Percentiles rank a stretch among this genome's conserved stretches.
phyloP scores from a whole-genome alignment of 805 yeast genomes.

The Cyberlindnera euphorbiae region DNA sequence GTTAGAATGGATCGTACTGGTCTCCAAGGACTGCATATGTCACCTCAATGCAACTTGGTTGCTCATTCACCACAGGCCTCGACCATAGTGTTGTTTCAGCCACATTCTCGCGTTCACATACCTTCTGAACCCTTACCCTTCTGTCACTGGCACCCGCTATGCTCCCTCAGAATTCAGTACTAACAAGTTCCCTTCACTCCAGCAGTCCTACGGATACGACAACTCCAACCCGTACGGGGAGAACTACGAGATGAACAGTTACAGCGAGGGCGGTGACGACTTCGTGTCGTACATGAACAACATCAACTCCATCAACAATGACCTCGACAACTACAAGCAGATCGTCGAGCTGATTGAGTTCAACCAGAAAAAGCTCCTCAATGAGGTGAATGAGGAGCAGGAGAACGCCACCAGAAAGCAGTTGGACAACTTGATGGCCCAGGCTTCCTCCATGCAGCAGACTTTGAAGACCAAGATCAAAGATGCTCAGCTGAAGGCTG shows the following conservation, averaged over 20 bases:
- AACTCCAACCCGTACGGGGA: slow-evolving; percentile 25
- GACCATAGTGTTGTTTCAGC: slow-evolving; percentile 5
- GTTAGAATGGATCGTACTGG: no score
- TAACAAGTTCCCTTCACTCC: slow-evolving; percentile 2
- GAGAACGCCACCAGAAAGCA: slow-evolving; percentile 67
- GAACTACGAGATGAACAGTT: slow-evolving; percentile 20
- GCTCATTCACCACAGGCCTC: no score
- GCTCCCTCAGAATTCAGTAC: no score
- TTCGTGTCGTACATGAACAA: slow-evolving; percentile 65
- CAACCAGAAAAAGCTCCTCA: slow-evolving; percentile 64
- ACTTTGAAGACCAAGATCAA: slow-evolving; percentile 74
- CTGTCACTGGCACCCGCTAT: neutral
- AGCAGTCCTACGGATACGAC: slow-evolving; percentile 21
- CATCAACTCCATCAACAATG: slow-evolving; percentile 62
- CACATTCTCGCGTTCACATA: slow-evolving; percentile 1
- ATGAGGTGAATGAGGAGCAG: slow-evolving; percentile 67
- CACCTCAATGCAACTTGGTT: no score
- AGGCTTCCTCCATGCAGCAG: slow-evolving; percentile 73
- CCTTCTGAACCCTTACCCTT: neutral
- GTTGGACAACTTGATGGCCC: slow-evolving; percentile 70
- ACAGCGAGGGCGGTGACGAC: slow-evolving; percentile 36
- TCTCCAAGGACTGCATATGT: no score
- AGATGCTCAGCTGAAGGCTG: slow-evolving; percentile 64
- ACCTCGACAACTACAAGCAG: slow-evolving; percentile 65
- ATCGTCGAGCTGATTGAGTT: slow-evolving; percentile 65